Evolutionary conservation across 2,329 filamentous ascomycete genomes (phyloP).

Genomic region (Epichloe glyceriae): DNA sequence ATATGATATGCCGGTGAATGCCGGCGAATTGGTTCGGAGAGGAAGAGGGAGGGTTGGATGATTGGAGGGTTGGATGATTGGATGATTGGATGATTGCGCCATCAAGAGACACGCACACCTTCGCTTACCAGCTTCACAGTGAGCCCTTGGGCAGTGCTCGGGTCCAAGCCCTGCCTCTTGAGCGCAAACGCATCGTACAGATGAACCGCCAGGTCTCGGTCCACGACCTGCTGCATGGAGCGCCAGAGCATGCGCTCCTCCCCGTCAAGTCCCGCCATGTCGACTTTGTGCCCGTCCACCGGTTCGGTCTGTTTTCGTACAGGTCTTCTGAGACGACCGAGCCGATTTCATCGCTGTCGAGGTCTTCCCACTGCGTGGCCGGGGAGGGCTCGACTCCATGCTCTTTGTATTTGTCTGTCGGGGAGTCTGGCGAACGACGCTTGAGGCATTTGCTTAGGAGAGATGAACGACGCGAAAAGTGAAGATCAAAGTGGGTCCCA

Average conservation of each 20-base stretch:
- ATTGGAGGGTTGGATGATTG: too few species aligned
- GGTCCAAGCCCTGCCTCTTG: constrained; percentile 28
- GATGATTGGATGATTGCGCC: too few species aligned
- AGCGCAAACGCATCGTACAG: constrained; percentile 67
- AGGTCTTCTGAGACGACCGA: constrained; percentile 35
- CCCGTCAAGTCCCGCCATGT: constrained; percentile 54
- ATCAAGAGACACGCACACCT: too few species aligned
- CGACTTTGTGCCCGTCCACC: constrained; percentile 52
- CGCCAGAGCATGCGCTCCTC: constrained; percentile 49
- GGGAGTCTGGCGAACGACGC: not conserved
- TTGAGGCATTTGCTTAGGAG: too few species aligned
- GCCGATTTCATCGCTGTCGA: constrained; percentile 33
- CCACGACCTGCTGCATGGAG: constrained; percentile 49
- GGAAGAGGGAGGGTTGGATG: too few species aligned
- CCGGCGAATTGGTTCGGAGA: too few species aligned
- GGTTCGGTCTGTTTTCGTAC: constrained; percentile 48
- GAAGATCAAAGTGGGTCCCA: not conserved
- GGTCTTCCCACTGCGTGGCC: constrained; percentile 22
- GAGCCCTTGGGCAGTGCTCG: constrained; percentile 15
- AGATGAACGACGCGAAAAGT: too few species aligned
- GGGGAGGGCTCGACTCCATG: constrained; percentile 1
- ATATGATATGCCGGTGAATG: too few species aligned
- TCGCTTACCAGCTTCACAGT: constrained; percentile 15
- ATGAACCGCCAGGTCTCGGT: constrained; percentile 59
- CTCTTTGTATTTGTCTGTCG: not conserved